Percentiles rank a stretch among this genome's conserved stretches.
phyloP scores from a whole-genome alignment of 2,329 filamentous ascomycete species.

The Aspergillus costaricaensis region DNA sequence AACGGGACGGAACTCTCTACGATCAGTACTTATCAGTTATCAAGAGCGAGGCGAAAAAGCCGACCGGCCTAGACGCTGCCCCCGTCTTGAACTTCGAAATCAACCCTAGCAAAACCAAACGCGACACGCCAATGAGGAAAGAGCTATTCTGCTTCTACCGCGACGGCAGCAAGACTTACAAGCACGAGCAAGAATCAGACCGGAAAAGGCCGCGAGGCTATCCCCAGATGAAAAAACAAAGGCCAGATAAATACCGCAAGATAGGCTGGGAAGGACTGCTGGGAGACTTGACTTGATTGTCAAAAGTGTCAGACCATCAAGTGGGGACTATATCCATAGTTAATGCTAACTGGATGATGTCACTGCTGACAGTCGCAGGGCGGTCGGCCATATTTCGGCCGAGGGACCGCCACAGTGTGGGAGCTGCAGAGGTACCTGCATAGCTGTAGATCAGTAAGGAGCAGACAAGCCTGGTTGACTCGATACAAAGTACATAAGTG shows the following conservation, averaged over 20 bases:
- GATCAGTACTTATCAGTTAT: slow-evolving; percentile 19
- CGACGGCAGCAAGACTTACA: not conserved
- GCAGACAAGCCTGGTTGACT: too few relatives aligned
- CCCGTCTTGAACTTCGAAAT: slow-evolving; percentile 31
- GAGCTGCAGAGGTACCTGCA: not conserved
- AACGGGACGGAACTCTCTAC: slow-evolving; percentile 17
- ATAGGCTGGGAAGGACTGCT: slow-evolving; percentile 28
- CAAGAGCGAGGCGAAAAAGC: not conserved
- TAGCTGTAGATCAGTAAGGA: too few relatives aligned
- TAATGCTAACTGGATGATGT: too few relatives aligned
- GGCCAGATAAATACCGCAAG: too few relatives aligned
- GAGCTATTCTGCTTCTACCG: not conserved
- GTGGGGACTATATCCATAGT: too few relatives aligned
- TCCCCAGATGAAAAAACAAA: too few relatives aligned
- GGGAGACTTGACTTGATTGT: slow-evolving; percentile 26
- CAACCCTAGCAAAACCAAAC: slow-evolving; percentile 13
- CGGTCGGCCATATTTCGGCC: too few relatives aligned
- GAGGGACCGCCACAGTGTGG: not conserved
- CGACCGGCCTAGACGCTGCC: slow-evolving; percentile 8
- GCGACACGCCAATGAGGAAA: not conserved
- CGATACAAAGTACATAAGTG: too few relatives aligned
- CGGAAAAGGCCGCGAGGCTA: slow-evolving; percentile 12
- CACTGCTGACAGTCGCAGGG: too few relatives aligned
- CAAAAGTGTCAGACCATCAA: too few relatives aligned
- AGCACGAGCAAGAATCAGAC: not conserved